Evolutionary conservation across 352 stramenopile species (phyloP), one percentile per base, ranked within the genome.

Genomic region (Pythium brachiatum): DNA sequence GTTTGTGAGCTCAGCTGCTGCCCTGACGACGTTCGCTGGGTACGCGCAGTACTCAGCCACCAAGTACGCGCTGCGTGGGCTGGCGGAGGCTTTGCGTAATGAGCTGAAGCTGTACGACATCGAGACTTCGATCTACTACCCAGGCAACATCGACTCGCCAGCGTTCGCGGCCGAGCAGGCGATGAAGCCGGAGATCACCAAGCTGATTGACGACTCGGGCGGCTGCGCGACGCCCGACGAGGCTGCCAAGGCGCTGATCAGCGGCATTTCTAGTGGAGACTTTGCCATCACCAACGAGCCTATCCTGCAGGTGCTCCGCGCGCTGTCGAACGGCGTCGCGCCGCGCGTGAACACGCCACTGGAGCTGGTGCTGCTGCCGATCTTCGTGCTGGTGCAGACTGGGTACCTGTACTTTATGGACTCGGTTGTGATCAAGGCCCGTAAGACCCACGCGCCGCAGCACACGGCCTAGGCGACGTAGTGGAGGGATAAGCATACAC

Each of bases 31-130:
- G 26, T 71, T 97, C 3, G 88, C 92, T 66, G 96, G 94, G 18
- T 98, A 95, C 67, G 82, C 86, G 26, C 79, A 86, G 1, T 98
- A 97, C 72, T 83, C 75, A 53, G 81, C 90, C 1, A 87, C 84
- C 32, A 98, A 98, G 66, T 96, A 84, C 69, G 96, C 92, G 3
- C 52, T 98, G 18, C 76, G 90, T 15, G 94, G 91, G 32, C 83
- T 98, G 58, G 90, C 92, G 3, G 94, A 98, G 46, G 78, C 79
- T n/a, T 72, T 98, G 18, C 80, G 79, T 26, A 89, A 87, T 44
- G 78, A 93, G 53, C 47, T 95, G 23, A 60, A 79, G 48, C 58
- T 88, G 44, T 93, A 89, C 70, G 81, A 81, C 44, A 90, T 96
- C 20, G 81, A 73, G 21, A 74, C 98, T 26, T 79, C 81, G 53